phyloP scores from a whole-genome alignment of 371 early-diverging fungal species.

The Smittium mucronatum region DNA sequence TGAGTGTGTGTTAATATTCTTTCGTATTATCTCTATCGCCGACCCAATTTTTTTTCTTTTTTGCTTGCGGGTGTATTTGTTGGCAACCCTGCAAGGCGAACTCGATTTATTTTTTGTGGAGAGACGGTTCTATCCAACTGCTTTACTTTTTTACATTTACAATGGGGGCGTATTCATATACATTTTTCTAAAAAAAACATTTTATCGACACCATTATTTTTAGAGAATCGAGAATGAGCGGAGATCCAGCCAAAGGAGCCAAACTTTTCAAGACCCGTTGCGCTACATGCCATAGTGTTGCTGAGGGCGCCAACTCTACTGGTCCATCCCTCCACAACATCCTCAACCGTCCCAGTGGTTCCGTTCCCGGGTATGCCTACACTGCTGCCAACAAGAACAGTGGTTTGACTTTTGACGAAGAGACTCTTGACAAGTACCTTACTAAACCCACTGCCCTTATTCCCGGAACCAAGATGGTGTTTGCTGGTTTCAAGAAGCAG shows the following conservation, averaged over 20 bases:
- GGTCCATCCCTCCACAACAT: slow-evolving; percentile 94
- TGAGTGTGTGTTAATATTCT: no score
- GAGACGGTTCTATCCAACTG: no score
- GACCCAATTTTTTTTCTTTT: no score
- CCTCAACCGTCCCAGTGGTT: slow-evolving; percentile 80
- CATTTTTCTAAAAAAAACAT: no score
- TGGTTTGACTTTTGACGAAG: slow-evolving; percentile 74
- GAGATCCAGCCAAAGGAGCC: slow-evolving; percentile 55
- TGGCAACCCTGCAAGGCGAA: no score
- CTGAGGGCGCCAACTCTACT: slow-evolving; percentile 79
- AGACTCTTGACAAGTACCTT: slow-evolving; percentile 74
- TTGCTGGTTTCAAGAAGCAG: slow-evolving; percentile 94
- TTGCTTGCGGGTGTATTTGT: no score
- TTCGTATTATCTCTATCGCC: no score
- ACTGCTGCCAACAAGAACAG: slow-evolving; percentile 86
- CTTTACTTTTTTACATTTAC: no score
- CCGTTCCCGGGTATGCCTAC: slow-evolving; percentile 78
- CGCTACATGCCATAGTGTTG: slow-evolving; percentile 95
- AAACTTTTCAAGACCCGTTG: slow-evolving; percentile 99
- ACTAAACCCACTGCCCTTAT: slow-evolving; percentile 98
- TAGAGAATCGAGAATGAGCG: not conserved
- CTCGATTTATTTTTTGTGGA: no score
- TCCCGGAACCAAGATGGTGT: slow-evolving; percentile 96
- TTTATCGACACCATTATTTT: not conserved
- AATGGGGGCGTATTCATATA: no score